Conservation (phyloP, 2,329 filamentous ascomycete genomes). For the Alternaria infectoria region DNA sequence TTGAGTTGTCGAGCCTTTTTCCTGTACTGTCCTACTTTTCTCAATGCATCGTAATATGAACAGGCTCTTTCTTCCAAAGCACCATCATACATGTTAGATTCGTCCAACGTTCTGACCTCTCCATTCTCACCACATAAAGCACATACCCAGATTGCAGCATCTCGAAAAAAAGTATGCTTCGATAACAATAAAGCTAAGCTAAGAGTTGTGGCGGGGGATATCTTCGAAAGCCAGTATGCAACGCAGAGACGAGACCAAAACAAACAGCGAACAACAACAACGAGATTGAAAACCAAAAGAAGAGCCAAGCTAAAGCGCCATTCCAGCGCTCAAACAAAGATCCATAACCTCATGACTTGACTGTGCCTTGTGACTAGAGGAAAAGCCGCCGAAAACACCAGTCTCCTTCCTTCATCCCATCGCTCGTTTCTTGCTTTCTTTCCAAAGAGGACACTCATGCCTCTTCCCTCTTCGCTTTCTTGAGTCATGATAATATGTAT, state of each 20-base stretch:
- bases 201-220: constrained; percentile 13
- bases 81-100: neutral
- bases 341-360: constrained; percentile 5
- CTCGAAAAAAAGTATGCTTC: neutral
- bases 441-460: neutral
- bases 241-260: neutral
- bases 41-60: neutral
- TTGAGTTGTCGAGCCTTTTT: constrained; percentile 2
- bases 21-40: neutral
- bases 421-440: neutral
- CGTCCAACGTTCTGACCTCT: neutral
- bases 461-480: neutral
- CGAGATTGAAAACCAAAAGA: neutral
- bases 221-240: constrained; percentile 14
- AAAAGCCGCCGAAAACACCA: neutral
- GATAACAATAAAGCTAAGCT: constrained; percentile 9
- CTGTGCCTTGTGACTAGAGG: neutral
- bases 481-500: neutral
- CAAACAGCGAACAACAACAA: neutral
- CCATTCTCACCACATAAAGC: neutral
- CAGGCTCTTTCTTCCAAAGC: neutral
- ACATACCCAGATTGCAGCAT: neutral
- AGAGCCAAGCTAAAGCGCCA: neutral
- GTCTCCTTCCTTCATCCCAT: neutral
- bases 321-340: neutral